Conservation (phyloP, 78 protist species). For the Dictyostelium discoideum region DNA sequence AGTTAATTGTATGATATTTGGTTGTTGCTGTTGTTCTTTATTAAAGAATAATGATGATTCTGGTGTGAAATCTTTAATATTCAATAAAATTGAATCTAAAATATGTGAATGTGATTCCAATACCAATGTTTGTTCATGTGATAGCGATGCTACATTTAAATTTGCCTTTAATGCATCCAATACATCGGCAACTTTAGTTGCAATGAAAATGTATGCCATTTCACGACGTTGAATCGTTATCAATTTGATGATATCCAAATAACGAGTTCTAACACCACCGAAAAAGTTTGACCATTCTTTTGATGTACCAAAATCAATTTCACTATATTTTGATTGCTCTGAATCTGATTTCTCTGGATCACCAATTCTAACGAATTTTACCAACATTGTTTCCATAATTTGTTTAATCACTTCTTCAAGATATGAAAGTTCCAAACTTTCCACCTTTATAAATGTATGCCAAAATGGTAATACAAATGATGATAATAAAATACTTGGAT, state of each 20-base stretch:
- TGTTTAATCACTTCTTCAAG: not conserved
- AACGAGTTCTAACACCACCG: constrained; percentile 20
- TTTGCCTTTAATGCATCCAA: not conserved
- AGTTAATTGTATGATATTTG: not conserved
- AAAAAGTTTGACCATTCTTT: constrained; percentile 56
- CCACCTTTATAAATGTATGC: constrained; percentile 17
- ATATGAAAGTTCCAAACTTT: not conserved
- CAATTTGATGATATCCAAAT: constrained; percentile 1
- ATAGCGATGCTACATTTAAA: not conserved
- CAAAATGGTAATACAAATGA: constrained; percentile 39
- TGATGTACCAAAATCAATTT: constrained; percentile 50
- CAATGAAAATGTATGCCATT: not conserved
- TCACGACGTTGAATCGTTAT: constrained; percentile 12
- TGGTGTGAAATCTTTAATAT: not conserved
- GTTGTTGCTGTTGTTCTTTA: not conserved
- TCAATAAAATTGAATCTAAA: not conserved
- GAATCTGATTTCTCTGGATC: constrained; percentile 37
- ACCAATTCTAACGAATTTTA: constrained; percentile 41
- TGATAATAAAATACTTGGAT: constrained; percentile 50
- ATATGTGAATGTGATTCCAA: constrained; percentile 31
- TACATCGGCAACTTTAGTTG: not conserved
- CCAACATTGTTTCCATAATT: not conserved
- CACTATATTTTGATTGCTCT: constrained; percentile 21
- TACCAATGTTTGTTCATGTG: constrained; percentile 59
- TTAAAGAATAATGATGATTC: not conserved